Conservation (phyloP, 1,139 yeast species). For the Candida sanyaensis region DNA sequence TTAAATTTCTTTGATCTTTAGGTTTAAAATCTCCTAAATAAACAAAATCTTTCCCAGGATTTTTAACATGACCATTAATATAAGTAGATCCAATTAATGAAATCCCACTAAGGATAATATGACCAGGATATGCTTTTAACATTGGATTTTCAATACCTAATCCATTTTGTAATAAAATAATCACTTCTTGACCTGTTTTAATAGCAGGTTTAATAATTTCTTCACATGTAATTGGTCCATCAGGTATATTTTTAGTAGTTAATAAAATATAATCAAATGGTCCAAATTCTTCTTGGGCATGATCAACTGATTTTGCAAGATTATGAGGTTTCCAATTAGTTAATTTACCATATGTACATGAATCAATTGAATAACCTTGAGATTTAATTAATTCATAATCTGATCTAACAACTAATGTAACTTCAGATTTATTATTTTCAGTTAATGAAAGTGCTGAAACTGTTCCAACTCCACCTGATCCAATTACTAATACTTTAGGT, state of each 20-base stretch:
- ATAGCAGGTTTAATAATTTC: constrained; percentile 61
- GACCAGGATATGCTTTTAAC: constrained; percentile 56
- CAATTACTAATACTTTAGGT: constrained; percentile 41
- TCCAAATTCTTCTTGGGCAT: constrained; percentile 43
- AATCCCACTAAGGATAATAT: constrained; percentile 65
- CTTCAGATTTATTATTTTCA: constrained; percentile 44
- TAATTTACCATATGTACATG: constrained; percentile 61
- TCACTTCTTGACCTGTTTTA: constrained; percentile 45
- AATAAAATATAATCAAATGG: constrained; percentile 69
- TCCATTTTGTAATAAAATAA: constrained; percentile 74
- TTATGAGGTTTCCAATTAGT: constrained; percentile 55
- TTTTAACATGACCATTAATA: constrained; percentile 51
- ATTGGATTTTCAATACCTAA: constrained; percentile 69
- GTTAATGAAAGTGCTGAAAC: constrained; percentile 64
- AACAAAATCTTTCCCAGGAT: constrained; percentile 55
- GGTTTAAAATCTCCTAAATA: constrained; percentile 55
- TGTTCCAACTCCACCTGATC: constrained; percentile 65
- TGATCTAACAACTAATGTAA: constrained; percentile 66
- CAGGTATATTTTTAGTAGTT: constrained; percentile 77
- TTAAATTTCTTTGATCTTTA: constrained; percentile 14
- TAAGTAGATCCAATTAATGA: constrained; percentile 68
- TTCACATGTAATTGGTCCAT: constrained; percentile 54
- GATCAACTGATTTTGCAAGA: constrained; percentile 42
- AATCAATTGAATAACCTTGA: constrained; percentile 60
- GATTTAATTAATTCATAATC: constrained; percentile 55